phyloP scores from a whole-genome alignment of 208 protist genomes.

The Leishmania lainsoni region DNA sequence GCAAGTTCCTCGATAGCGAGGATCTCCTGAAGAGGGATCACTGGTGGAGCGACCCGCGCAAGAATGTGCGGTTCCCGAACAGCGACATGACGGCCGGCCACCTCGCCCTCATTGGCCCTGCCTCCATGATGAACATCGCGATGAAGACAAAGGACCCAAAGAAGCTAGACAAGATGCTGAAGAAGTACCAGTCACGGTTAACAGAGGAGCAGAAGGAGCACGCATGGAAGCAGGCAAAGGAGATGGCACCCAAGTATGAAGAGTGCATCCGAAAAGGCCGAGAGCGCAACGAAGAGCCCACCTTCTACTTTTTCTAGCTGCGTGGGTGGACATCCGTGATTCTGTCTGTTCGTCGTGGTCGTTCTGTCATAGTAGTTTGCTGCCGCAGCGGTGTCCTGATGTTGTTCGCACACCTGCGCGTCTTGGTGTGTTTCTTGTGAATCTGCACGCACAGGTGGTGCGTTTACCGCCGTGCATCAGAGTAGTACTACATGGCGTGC shows the following conservation, averaged over 20 bases:
- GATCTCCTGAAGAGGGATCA: constrained; percentile 89
- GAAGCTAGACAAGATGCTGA: constrained; percentile 82
- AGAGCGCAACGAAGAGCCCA: constrained; percentile 82
- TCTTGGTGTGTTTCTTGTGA: neutral
- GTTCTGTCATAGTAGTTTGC: neutral
- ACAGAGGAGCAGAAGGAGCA: constrained; percentile 89
- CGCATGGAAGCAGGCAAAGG: constrained; percentile 88
- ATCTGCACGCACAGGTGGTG: neutral
- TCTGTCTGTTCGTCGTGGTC: neutral
- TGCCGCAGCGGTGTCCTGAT: neutral
- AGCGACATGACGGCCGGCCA: constrained; percentile 83
- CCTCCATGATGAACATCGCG: constrained; percentile 90
- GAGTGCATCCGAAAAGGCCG: constrained; percentile 74
- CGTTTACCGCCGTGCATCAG: neutral
- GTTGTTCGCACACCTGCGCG: neutral
- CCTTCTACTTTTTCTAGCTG: constrained; percentile 82
- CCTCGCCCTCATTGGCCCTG: constrained; percentile 80
- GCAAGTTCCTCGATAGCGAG: constrained; percentile 79
- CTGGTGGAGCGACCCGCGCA: constrained; percentile 88
- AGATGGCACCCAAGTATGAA: constrained; percentile 89
- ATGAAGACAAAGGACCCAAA: constrained; percentile 84
- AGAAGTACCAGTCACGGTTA: constrained; percentile 80
- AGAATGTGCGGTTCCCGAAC: constrained; percentile 81
- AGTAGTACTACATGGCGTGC: no score
- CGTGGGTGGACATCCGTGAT: neutral